Evolutionary conservation across 2,329 filamentous ascomycete genomes (phyloP), one percentile per base, ranked within the genome.

Genomic region (Colletotrichum tamarilloi): DNA sequence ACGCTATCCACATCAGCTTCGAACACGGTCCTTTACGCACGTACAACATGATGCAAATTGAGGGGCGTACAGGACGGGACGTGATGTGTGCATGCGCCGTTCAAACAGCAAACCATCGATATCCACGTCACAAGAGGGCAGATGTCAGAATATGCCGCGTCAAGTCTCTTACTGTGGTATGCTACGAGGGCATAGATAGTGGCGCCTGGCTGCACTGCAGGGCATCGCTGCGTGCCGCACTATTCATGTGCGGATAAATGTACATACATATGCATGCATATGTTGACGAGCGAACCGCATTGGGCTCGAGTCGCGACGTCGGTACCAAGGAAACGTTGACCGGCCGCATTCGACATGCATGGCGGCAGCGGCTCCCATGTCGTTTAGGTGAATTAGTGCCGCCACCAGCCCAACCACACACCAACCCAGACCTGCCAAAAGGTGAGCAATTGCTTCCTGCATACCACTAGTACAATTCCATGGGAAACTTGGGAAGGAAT

Each of bases 261-360:
- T 26, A 49, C 56, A 52, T 26, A 64, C 56, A 52, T 26, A 64
- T 60, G 69, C 69, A 72, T 72, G 59, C 58, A 59, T 59, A 69
- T 30, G 65, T 64, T 42, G 46, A 72, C 35, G 65, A 72, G 65
- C 65, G 65, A 73, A 56, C 70, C 60, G 67, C 67, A 64, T 73
- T 65, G 42, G 70, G 67, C 53, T 64, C 69, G 69, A 72, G 70
- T 73, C 70, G 70, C 70, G 70, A 73, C 60, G 30, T 69, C 65
- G 69, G 52, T 59, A 63, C 65, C 58, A 64, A 62, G 24, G 52
- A 72, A 59, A 58, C 53, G 58, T 68, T 63, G 64, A 68, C 69
- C 42, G 38, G 24, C 69, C 38, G 58, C 64, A 72, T 38, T 32
- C 26, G 24, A 19, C 60, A 46, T 65, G 70, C 70, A 73, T 60